Evolutionary conservation across 1,139 yeast genomes (phyloP), one percentile per base, ranked within the genome.

Genomic region (Meyerozyma athensensis): DNA sequence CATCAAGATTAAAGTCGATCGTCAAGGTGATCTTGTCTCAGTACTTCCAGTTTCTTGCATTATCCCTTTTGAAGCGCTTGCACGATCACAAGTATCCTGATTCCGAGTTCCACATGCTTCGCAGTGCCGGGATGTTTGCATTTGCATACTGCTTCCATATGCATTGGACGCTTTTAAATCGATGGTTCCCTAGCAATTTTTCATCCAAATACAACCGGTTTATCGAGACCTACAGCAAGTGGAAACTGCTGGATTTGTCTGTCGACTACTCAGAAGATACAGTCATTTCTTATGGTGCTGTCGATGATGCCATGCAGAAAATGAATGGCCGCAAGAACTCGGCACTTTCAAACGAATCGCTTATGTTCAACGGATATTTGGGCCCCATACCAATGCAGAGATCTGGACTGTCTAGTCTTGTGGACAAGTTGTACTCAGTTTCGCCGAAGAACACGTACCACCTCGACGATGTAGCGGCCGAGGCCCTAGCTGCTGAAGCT

Each of bases 341-440:
- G 13, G 28, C 14, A 4, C 14, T 24, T 4, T 24, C 28, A 7
- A 9, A 24, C 28, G 28, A 24, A 7, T 12, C 28, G 12, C 5
- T 24, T 5, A 7, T 24, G 14, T 24, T 24, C 28, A 24, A 24
- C 13, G 28, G 28, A 2, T 24, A 24, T 17, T 7, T 24, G 6
- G 28, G 28, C 6, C 28, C 28, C 14, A 17, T 24, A 17, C 28
- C 32, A 5, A 28, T 28, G 12, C 20, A 28, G 20, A 19, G 19
- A n/a, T 19, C 6, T 8, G 19, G 17, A 7, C 32, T 28, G 32
- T 18, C 20, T 19, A 18, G 32, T 13, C 19, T 5, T 16, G 20
- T 28, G 32, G 32, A 28, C 32, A 16, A 17, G 21, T 16, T 28
- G 12, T 28, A 28, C 20, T 28, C 32, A 5, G 32, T 28, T 16